phyloP scores from a whole-genome alignment of 495 filamentous ascomycete genomes.

The Trichoderma virens region DNA sequence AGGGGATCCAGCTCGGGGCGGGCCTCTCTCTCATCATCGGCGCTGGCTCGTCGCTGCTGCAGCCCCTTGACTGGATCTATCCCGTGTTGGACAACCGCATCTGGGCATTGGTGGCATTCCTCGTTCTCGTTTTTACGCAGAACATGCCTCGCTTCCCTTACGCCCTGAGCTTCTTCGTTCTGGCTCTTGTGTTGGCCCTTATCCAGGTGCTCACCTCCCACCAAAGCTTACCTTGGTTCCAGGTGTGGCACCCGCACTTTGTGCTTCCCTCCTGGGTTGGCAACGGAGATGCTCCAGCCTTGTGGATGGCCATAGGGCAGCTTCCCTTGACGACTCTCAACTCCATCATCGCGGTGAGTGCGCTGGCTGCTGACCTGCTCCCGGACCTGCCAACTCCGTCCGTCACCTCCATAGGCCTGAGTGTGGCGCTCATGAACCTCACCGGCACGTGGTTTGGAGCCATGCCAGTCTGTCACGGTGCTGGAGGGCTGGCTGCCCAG shows the following conservation, averaged over 20 bases:
- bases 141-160: conserved; percentile 58
- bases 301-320: conserved; percentile 65
- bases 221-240: conserved; percentile 36
- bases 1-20: conserved; percentile 90
- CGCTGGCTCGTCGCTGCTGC: conserved; percentile 56
- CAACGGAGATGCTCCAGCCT: conserved; percentile 17
- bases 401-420: conserved; percentile 67
- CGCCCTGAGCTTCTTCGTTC: conserved; percentile 59
- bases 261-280: conserved; percentile 33
- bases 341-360: conserved; percentile 76
- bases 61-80: conserved; percentile 45
- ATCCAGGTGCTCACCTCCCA: conserved; percentile 24
- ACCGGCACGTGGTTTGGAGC: conserved; percentile 82
- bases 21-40: conserved; percentile 72
- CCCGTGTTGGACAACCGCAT: conserved; percentile 66
- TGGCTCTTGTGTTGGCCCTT: conserved; percentile 54
- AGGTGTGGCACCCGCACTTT: conserved; percentile 41
- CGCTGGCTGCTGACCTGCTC: conserved; percentile 65
- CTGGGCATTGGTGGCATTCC: conserved; percentile 63
- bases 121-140: conserved; percentile 57
- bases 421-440: conserved; percentile 76
- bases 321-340: conserved; percentile 86
- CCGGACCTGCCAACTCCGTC: conserved; percentile 58
- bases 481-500: conserved; percentile 82
- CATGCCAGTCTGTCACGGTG: conserved; percentile 94